A percentile compares a stretch with the other conserved stretches of the same genome.
Evolutionary conservation across 495 filamentous ascomycete genomes (phyloP).

Genomic region (Schizothecium vesticola): DNA sequence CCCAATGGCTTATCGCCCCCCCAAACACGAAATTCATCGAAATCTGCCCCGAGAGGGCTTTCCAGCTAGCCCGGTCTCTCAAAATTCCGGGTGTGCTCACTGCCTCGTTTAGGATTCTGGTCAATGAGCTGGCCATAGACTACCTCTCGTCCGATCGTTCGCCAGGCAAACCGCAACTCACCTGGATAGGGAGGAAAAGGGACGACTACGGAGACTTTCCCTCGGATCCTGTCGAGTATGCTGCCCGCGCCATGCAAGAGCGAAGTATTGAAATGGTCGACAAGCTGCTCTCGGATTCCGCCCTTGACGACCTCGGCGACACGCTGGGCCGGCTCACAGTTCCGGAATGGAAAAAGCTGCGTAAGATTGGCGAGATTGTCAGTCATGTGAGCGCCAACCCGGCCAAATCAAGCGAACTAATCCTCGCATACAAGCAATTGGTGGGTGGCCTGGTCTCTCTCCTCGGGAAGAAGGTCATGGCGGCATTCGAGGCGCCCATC

Average conservation of each 20-base stretch:
- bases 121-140: constrained; percentile 53
- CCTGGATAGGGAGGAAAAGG: constrained; percentile 22
- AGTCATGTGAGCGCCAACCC: not conserved
- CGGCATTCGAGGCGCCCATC: constrained; percentile 5
- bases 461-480: constrained; percentile 11
- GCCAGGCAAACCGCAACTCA: constrained; percentile 4
- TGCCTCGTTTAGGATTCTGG: constrained; percentile 39
- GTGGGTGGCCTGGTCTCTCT: constrained; percentile 11
- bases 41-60: constrained; percentile 41
- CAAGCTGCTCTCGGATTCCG: constrained; percentile 15
- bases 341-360: constrained; percentile 18
- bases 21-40: constrained; percentile 42
- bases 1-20: constrained; percentile 40
- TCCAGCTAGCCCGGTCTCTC: constrained; percentile 37
- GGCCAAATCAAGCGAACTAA: not conserved
- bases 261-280: constrained; percentile 16
- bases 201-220: constrained; percentile 32
- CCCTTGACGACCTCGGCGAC: constrained; percentile 11
- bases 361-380: not conserved
- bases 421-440: constrained; percentile 13
- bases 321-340: not conserved
- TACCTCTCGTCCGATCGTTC: constrained; percentile 47
- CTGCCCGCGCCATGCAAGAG: constrained; percentile 20
- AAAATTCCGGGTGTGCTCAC: constrained; percentile 31
- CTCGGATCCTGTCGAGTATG: constrained; percentile 29